Conservation (phyloP, 2,329 filamentous ascomycete species). For the Teratosphaeria gauchensis region DNA sequence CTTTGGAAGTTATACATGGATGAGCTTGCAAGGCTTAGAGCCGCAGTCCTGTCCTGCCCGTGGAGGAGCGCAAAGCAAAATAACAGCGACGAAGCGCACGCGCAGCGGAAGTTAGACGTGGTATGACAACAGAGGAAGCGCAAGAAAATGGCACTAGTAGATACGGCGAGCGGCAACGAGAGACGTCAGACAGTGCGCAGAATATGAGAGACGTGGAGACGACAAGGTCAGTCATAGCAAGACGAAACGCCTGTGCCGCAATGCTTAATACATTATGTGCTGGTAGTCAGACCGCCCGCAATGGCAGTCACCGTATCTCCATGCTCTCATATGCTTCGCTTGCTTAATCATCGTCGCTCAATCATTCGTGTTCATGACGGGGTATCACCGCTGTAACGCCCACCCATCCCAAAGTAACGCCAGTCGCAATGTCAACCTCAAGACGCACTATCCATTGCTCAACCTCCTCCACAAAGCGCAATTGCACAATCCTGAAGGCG, state of each 20-base stretch:
- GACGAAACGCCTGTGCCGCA: background rate
- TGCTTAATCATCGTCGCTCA: background rate
- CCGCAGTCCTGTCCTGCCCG: no score
- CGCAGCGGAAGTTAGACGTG: no score
- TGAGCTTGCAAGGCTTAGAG: no score
- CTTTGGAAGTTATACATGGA: background rate
- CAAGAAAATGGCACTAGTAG: no score
- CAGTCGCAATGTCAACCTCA: background rate
- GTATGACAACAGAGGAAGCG: no score
- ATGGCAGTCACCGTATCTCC: background rate
- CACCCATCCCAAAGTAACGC: background rate
- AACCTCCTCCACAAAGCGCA: background rate
- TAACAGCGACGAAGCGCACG: no score
- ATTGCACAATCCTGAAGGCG: background rate
- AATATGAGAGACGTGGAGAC: no score
- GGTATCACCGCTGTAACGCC: conserved; percentile 1
- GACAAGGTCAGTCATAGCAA: background rate
- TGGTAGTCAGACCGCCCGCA: background rate
- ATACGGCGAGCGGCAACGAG: background rate
- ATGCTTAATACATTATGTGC: background rate
- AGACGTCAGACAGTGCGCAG: no score
- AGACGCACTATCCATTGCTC: background rate
- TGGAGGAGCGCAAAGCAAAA: no score
- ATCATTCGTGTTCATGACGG: conserved; percentile 1
- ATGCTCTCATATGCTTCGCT: background rate